These are phyloP conservation scores for Rhodotorula sp. DNA, from an alignment of 1,284 basidiomycete species.

Conservation along the genomic window DNA sequence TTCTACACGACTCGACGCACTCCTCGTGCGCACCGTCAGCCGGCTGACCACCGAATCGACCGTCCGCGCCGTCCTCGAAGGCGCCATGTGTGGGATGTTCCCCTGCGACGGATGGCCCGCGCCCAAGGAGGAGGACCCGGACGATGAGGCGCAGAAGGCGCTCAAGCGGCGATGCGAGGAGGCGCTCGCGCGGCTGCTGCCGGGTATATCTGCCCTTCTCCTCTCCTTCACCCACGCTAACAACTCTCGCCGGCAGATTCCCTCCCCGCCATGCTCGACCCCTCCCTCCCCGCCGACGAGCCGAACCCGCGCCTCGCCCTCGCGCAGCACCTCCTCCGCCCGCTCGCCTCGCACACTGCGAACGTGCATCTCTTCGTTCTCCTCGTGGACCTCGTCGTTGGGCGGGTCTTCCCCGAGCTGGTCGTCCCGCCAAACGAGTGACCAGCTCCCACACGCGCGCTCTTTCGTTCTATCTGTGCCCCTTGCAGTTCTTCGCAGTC, in stretches of 20 bases:
- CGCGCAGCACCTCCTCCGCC: slow-evolving; percentile 61
- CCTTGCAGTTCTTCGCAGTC: too few species aligned
- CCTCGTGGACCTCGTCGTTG: slow-evolving; percentile 64
- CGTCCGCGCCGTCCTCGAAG: slow-evolving; percentile 57
- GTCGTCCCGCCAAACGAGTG: slow-evolving; percentile 34
- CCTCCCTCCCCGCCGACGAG: slow-evolving; percentile 39
- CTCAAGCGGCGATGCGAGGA: slow-evolving; percentile 17
- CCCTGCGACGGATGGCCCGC: slow-evolving; percentile 73
- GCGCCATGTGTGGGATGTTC: slow-evolving; percentile 67
- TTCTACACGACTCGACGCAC: slow-evolving; percentile 34
- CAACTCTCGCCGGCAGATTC: slow-evolving; percentile 39
- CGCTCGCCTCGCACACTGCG: slow-evolving; percentile 61
- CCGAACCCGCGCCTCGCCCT: slow-evolving; percentile 43
- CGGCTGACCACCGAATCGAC: slow-evolving; percentile 61
- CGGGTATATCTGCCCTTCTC: not conserved
- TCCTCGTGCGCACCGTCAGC: slow-evolving; percentile 66
- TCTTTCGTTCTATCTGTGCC: not conserved
- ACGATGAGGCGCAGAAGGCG: slow-evolving; percentile 63
- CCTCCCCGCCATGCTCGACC: slow-evolving; percentile 57
- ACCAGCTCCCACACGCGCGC: not conserved
- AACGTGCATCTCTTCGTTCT: slow-evolving; percentile 68
- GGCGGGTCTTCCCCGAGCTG: slow-evolving; percentile 69
- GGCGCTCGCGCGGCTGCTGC: slow-evolving; percentile 16
- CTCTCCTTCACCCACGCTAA: too few species aligned
- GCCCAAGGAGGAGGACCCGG: slow-evolving; percentile 66